Percentiles rank a stretch among this genome's conserved stretches.
Conservation (phyloP, 352 stramenopile species). For the Phytophthora sansomeana region DNA sequence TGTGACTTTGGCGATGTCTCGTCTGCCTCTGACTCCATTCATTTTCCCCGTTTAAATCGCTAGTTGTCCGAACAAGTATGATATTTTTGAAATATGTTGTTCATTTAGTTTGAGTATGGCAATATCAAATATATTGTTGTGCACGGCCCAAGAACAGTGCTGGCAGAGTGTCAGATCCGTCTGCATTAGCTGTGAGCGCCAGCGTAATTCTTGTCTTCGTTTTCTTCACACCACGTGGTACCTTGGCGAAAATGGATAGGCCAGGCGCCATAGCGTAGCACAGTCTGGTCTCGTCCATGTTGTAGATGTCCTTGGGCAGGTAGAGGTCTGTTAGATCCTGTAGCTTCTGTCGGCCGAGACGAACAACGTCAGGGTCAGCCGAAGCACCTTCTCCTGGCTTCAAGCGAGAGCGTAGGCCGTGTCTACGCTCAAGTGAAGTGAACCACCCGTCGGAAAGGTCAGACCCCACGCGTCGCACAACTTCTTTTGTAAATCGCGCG, state of each 20-base stretch:
- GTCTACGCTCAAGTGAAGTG: background rate
- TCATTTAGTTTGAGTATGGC: too few relatives aligned
- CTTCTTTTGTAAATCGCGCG: constrained; percentile 9
- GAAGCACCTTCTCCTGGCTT: constrained; percentile 13
- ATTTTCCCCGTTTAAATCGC: too few relatives aligned
- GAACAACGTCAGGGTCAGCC: background rate
- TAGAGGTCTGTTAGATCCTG: constrained; percentile 14
- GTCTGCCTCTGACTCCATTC: too few relatives aligned
- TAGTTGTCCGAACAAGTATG: too few relatives aligned
- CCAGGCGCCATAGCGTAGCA: constrained; percentile 15
- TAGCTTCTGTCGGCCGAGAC: background rate
- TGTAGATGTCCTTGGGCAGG: constrained; percentile 2
- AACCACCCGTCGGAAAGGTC: constrained; percentile 11
- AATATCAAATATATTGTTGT: too few relatives aligned
- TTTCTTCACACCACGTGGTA: constrained; percentile 2
- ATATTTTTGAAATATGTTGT: too few relatives aligned
- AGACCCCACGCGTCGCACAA: constrained; percentile 11
- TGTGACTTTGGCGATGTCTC: too few relatives aligned
- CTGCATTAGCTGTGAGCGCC: constrained; percentile 17
- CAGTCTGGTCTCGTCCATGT: constrained; percentile 10
- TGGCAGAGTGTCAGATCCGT: constrained; percentile 2
- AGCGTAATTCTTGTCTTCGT: constrained; percentile 17
- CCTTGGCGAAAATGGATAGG: constrained; percentile 8
- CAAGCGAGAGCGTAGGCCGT: background rate
- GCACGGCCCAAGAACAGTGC: constrained; percentile 1